Percentiles rank a stretch among this genome's conserved stretches.
These are phyloP conservation scores for Cercospora sp. DNA, from an alignment of 2,329 filamentous ascomycete species.

Conservation along the genomic window DNA sequence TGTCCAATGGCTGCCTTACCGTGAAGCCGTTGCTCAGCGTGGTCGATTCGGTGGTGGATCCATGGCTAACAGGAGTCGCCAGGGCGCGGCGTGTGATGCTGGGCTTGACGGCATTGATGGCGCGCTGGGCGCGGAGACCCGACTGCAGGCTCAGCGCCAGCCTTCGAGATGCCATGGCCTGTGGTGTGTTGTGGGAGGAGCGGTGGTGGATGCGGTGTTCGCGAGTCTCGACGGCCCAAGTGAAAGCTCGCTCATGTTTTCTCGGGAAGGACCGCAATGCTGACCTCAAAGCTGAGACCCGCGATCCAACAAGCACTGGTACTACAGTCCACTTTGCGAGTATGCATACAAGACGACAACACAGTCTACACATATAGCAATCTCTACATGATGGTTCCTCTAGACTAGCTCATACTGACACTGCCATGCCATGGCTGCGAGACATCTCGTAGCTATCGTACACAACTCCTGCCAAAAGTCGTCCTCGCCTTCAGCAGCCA, in stretches of 20 bases:
- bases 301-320: not conserved
- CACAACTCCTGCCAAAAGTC: not conserved
- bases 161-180: conserved; percentile 89
- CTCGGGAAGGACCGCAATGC: conserved; percentile 7
- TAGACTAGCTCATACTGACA: not conserved
- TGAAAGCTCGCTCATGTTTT: conserved; percentile 15
- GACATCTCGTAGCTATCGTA: not conserved
- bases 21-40: conserved; percentile 98
- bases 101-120: conserved; percentile 68
- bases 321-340: not conserved
- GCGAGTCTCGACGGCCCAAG: conserved; percentile 1
- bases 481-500: conserved; percentile 8
- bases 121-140: conserved; percentile 83
- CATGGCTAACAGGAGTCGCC: conserved; percentile 73
- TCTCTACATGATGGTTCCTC: not conserved
- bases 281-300: not conserved
- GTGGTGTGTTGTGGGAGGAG: conserved; percentile 34
- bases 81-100: conserved; percentile 71
- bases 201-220: conserved; percentile 40
- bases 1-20: conserved; percentile 54
- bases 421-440: not conserved
- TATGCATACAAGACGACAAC: not conserved
- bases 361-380: not conserved
- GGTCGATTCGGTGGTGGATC: conserved; percentile 89
- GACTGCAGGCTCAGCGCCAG: conserved; percentile 92